These are phyloP conservation scores for Candida multigemmis DNA, from an alignment of 805 yeast species.

Conservation along the genomic window DNA sequence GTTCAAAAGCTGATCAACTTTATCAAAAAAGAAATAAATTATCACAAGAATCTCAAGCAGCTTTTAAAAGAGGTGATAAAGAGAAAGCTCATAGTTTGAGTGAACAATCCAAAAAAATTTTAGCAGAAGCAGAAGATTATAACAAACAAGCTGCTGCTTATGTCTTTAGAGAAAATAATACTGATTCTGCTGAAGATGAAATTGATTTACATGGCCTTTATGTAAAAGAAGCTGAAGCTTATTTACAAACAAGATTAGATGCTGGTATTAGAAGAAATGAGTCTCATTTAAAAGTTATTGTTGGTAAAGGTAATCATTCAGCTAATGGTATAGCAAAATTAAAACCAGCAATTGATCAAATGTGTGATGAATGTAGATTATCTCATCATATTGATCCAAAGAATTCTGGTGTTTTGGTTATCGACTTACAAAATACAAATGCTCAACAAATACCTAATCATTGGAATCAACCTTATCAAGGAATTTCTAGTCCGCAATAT, in stretches of 20 bases:
- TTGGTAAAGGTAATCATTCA: conserved; percentile 89
- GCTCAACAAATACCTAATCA: conserved; percentile 19
- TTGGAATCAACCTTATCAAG: conserved; percentile 13
- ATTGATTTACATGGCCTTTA: conserved; percentile 90
- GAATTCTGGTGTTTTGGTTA: conserved; percentile 74
- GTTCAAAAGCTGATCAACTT: conserved; percentile 64
- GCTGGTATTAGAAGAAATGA: conserved; percentile 55
- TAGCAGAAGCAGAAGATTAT: conserved; percentile 52
- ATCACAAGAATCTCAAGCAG: conserved; percentile 63
- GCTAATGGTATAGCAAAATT: conserved; percentile 74
- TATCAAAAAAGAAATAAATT: conserved; percentile 45
- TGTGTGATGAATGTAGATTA: conserved; percentile 62
- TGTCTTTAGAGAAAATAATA: conserved; percentile 80
- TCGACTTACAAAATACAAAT: conserved; percentile 39
- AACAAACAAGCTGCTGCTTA: conserved; percentile 83
- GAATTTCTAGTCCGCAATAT: conserved; percentile 12
- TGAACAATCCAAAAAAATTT: conserved; percentile 54
- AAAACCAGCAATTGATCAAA: conserved; percentile 78
- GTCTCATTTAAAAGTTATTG: conserved; percentile 66
- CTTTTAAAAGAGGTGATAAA: conserved; percentile 69
- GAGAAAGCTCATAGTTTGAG: conserved; percentile 66
- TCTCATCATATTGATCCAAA: conserved; percentile 53
- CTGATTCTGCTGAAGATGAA: conserved; percentile 78
- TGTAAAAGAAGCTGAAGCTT: conserved; percentile 80
- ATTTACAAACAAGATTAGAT: conserved; percentile 64